Evolutionary conservation across 2,329 filamentous ascomycete genomes (phyloP), one percentile per base, ranked within the genome.

Genomic region (Arthrobotrys sinensis): DNA sequence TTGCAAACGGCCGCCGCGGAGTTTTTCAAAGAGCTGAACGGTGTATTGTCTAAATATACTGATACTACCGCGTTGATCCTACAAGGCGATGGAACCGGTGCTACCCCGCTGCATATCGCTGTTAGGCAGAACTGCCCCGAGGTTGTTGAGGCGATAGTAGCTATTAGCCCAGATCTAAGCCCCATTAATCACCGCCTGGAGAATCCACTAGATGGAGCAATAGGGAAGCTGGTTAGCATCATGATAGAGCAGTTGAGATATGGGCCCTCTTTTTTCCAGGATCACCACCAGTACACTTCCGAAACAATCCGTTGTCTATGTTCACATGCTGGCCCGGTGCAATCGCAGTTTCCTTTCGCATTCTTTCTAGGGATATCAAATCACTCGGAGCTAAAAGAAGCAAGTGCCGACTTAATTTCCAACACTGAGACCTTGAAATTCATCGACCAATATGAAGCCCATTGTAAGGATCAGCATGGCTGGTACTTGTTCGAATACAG

Each of bases 31-130:
- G 36, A 36, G 32, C n/a, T 71, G 4, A 53, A 46, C 19, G 14
- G 21, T 8, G 10, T 34, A 50, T n/a, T 71, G 5, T 60, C 36
- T n/a, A 71, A 64, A 48, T 71, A 52, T 16, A 71, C 46, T 12
- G 55, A 71, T 40, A 43, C 60, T 10, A 28, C 36, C 5, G 16
- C 45, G 14, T 64, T 71, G 14, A 40, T 71, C 5, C 12, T 19
- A 16, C 28, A 34, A 19, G 4, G 11, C 7, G 57, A 63, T 34
- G 12, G 3, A 14, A 5, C 2, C 8, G 53, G 53, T 6, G 5
- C 7, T 3, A 63, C 55, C 11, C 32, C 67, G 2, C 21, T 71
- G n/a, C 55, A 63, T n/a, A 4, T 32, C 3, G 55, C 67, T 1
- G 19, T 45, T 11, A 6, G 43, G 16, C 3, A n/a, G 1, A 3